Base-by-base conservation (phyloP, 225 moss, liverwort and hornwort species). In the Polytrichum formosum region DNA sequence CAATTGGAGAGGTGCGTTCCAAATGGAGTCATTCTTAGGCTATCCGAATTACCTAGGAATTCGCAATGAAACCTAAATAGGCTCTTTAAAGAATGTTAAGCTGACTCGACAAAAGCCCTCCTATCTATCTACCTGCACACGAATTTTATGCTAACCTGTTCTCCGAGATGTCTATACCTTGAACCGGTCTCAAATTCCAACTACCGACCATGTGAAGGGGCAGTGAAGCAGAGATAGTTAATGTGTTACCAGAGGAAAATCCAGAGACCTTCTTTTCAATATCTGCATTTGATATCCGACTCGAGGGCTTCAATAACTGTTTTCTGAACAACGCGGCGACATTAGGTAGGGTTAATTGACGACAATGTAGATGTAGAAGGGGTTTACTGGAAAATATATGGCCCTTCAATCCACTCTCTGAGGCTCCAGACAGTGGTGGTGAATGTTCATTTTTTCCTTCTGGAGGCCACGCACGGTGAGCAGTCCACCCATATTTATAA, bases 201-300 rank as follows among this genome's bases (percentile, higher is more conserved):
- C 85, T 91, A 59, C 83, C 80, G 21, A 70, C 80, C 92, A 99
- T 99, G 65, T 99, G 98, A 56, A 81, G 68, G 74, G 98, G 94
- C 27, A 99, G 75, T 2, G 94, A 79, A 19, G 98, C 92, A 73
- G 76, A 73, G 64, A 98, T 75, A 33, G 77, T 76, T 69, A 97
- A 65, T 25, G 54, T 6, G n/a, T 78, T 73, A 54, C 31, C 70
- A 65, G 60, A 63, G 17, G 46, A 46, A 16, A 46, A 46, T 46
- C 16, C 58, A 20, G 80, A 65, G 31, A 13, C 3, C 35, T 17
- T 2, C 10, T 68, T 75, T 56, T 56, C 54, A 65, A 54, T 27
- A 56, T 26, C 61, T 54, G 25, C 67, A 22, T 20, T 46, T 35
- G 69, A 63, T 1, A 28, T 18, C 18, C 56, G 69, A 28, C 9